Conservation (phyloP, 768 basidiomycete species). For the Neoboletus brunneissimus region DNA sequence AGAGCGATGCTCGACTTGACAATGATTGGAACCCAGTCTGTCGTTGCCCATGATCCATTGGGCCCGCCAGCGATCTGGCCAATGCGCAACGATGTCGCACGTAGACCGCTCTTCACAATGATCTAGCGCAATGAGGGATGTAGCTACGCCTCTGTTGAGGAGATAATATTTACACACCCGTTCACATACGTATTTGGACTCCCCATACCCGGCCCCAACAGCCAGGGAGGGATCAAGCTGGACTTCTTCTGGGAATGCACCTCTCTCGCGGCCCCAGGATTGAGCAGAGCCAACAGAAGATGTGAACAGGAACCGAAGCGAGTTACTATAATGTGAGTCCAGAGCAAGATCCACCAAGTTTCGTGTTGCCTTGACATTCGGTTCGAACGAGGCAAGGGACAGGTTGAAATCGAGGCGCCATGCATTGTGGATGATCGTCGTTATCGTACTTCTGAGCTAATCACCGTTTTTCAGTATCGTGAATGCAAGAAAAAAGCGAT, state of each 20-base stretch:
- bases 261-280: conserved; percentile 22
- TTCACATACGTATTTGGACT: conserved; percentile 39
- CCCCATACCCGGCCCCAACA: conserved; percentile 38
- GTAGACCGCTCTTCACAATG: conserved; percentile 24
- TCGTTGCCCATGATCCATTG: conserved; percentile 35
- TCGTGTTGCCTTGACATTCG: conserved; percentile 33
- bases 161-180: conserved; percentile 26
- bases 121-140: conserved; percentile 13
- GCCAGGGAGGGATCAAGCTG: conserved; percentile 25
- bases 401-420: conserved; percentile 40
- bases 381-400: conserved; percentile 36
- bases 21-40: conserved; percentile 36
- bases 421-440: conserved; percentile 27
- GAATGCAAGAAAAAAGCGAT: too few relatives aligned
- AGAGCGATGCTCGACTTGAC: conserved; percentile 31
- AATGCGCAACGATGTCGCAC: conserved; percentile 27
- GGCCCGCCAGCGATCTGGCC: conserved; percentile 35
- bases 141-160: neutral
- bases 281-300: conserved; percentile 22
- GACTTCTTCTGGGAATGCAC: conserved; percentile 31
- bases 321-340: conserved; percentile 19
- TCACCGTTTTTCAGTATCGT: neutral
- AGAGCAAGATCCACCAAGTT: conserved; percentile 35
- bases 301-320: conserved; percentile 25
- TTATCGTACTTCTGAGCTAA: conserved; percentile 23